These are phyloP conservation scores for Erythrobasidium yunnanense DNA, from an alignment of 768 basidiomycete species.

Conservation along the genomic window DNA sequence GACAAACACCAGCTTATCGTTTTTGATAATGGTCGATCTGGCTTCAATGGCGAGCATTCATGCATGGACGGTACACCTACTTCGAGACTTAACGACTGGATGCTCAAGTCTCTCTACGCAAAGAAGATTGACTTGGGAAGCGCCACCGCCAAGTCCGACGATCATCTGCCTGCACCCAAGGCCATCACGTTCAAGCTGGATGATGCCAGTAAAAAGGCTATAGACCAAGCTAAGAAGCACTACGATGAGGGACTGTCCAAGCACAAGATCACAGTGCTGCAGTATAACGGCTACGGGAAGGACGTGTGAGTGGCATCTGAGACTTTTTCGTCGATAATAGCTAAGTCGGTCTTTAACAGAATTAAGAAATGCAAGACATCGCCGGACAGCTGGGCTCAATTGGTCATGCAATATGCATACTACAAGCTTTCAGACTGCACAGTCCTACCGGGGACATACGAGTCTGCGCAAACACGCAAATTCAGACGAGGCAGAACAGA, in stretches of 20 bases:
- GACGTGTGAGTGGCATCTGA: too few species aligned
- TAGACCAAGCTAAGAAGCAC: constrained; percentile 53
- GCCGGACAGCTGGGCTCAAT: constrained; percentile 89
- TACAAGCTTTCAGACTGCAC: constrained; percentile 53
- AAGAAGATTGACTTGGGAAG: constrained; percentile 65
- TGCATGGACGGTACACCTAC: constrained; percentile 82
- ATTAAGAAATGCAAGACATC: constrained; percentile 54
- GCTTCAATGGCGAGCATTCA: constrained; percentile 55
- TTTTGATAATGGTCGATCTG: constrained; percentile 86
- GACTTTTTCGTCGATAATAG: too few species aligned
- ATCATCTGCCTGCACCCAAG: constrained; percentile 36
- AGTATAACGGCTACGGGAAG: constrained; percentile 85
- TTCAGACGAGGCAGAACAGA: constrained; percentile 85
- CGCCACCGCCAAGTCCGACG: constrained; percentile 40
- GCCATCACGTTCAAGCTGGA: constrained; percentile 59
- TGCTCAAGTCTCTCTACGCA: constrained; percentile 61
- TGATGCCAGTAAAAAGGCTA: constrained; percentile 47
- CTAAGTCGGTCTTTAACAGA: too few species aligned
- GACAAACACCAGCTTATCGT: constrained; percentile 97
- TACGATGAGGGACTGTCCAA: constrained; percentile 65
- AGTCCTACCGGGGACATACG: constrained; percentile 51
- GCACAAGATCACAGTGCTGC: constrained; percentile 74
- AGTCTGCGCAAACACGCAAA: constrained; percentile 86
- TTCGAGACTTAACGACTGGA: constrained; percentile 85
- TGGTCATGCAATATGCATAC: constrained; percentile 92